Percentiles rank a stretch among this genome's conserved stretches.
These are phyloP conservation scores for Eutrema salsugineum DNA, from an alignment of 441 rosid genomes.

Conservation along the genomic window DNA sequence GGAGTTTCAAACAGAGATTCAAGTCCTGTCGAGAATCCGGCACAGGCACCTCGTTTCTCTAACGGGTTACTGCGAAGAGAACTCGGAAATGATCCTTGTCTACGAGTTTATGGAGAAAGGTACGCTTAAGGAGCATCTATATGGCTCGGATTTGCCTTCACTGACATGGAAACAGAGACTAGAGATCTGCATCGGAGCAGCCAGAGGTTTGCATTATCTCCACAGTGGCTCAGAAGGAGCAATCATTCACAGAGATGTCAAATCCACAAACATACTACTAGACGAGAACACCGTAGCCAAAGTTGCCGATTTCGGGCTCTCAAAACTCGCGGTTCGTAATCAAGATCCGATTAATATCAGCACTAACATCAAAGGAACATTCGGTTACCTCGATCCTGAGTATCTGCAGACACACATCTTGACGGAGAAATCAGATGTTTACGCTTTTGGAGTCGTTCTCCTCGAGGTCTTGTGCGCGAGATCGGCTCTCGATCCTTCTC, in stretches of 20 bases:
- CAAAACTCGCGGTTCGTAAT: no score
- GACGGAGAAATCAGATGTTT: no score
- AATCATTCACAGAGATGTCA: constrained; percentile 41
- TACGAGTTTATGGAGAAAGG: constrained; percentile 37
- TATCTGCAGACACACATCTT: no score
- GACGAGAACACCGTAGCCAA: no score
- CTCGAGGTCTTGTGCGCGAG: no score
- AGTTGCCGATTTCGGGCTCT: no score
- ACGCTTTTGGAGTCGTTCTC: no score
- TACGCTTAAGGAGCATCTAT: constrained; percentile 28
- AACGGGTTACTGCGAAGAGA: constrained; percentile 24
- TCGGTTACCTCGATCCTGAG: no score
- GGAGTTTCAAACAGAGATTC: constrained; percentile 30
- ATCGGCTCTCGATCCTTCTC: constrained; percentile 19
- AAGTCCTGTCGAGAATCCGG: constrained; percentile 22
- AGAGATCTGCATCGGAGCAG: constrained; percentile 34
- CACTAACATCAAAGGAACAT: no score
- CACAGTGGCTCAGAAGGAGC: constrained; percentile 30
- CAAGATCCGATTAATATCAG: no score
- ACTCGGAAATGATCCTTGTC: constrained; percentile 20
- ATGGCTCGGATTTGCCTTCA: constrained; percentile 3
- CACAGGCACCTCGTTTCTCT: constrained; percentile 15
- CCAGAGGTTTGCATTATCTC: constrained; percentile 26
- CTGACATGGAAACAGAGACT: constrained; percentile 31
- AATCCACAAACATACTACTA: no score